Conservation (phyloP, 805 yeast genomes). For the Kuraishia floccosa region DNA sequence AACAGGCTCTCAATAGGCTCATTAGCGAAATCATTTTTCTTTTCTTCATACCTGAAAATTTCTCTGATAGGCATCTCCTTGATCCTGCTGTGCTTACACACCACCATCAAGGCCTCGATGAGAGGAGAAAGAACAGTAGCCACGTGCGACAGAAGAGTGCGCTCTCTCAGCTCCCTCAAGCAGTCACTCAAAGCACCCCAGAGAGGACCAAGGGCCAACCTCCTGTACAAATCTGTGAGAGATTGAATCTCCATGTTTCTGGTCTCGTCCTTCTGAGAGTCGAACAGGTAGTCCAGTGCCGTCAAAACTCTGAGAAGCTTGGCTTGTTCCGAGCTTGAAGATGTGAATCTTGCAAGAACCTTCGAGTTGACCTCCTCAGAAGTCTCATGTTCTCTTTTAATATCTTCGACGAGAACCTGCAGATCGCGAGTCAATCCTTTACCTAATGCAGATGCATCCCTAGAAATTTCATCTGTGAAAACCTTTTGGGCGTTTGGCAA, state of each 20-base stretch:
- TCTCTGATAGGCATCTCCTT: conserved; percentile 46
- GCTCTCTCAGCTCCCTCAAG: conserved; percentile 49
- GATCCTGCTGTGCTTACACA: conserved; percentile 77
- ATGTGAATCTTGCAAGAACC: conserved; percentile 56
- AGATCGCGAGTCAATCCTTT: conserved; percentile 43
- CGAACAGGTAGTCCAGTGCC: conserved; percentile 76
- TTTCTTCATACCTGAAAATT: conserved; percentile 47
- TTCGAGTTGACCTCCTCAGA: conserved; percentile 40
- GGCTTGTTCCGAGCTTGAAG: conserved; percentile 79
- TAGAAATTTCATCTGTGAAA: conserved; percentile 58
- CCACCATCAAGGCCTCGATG: conserved; percentile 90
- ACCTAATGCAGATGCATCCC: conserved; percentile 51
- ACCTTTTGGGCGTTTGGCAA: conserved; percentile 49
- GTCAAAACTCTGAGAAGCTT: conserved; percentile 78
- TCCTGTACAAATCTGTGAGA: conserved; percentile 50
- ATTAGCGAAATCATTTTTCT: conserved; percentile 52
- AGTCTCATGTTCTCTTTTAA: conserved; percentile 19
- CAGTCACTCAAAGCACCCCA: conserved; percentile 83
- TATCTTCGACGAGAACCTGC: conserved; percentile 30
- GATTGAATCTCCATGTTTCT: conserved; percentile 26
- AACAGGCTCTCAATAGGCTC: conserved; percentile 73
- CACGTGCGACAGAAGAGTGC: conserved; percentile 42
- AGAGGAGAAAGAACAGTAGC: conserved; percentile 78
- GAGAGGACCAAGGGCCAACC: conserved; percentile 59
- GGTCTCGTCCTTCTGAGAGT: conserved; percentile 20